Base-by-base conservation (phyloP, 2,329 filamentous ascomycete species). In the Cladosporium colombiae region DNA sequence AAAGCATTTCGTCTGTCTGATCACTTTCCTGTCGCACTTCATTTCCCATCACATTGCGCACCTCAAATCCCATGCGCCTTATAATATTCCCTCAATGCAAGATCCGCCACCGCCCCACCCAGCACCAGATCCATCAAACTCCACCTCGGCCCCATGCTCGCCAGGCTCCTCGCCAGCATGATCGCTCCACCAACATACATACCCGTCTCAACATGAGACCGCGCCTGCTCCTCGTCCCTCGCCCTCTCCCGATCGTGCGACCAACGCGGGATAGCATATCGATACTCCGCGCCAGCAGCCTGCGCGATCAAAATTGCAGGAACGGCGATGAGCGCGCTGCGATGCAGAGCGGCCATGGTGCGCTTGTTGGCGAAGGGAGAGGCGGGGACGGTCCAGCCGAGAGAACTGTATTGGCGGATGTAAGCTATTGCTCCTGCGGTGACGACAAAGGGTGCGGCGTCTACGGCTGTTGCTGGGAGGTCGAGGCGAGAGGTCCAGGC, bases 41-140 rank as follows among this genome's bases (percentile, higher is more conserved):
- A 46, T 4, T 46, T 46, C n/a, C 23, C 10, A 11, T 21, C 7
- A 11, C 7, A 46, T 5, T 5, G 8, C 14, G 14, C 5, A 0
- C 25, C 5, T 57, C 21, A 35, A n/a, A 57, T 40, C 14, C 66
- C 71, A 68, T 76, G 74, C n/a, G 74, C 72, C 60, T 72, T 74
- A 21, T 65, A 52, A 58, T 76, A 76, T 69, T 76, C 74, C 66
- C 74, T 69, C 46, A 74, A 70, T 65, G 71, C 52, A 64, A 76
- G 56, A 68, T 76, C 74, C 31, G 73, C 66, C 58, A 76, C 52
- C 21, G 72, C 74, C 8, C 73, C 74, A 10, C 73, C 72, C 62
- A 74, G 65, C 4, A 76, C 67, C 55, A 75, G 59, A 65, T 75
- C 74, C 5, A 76, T 67, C 35, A 73, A 70, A 25, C 69, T 70